Evolutionary conservation across 208 protist species (phyloP).

Genomic region (Trypanosoma cruzi): DNA sequence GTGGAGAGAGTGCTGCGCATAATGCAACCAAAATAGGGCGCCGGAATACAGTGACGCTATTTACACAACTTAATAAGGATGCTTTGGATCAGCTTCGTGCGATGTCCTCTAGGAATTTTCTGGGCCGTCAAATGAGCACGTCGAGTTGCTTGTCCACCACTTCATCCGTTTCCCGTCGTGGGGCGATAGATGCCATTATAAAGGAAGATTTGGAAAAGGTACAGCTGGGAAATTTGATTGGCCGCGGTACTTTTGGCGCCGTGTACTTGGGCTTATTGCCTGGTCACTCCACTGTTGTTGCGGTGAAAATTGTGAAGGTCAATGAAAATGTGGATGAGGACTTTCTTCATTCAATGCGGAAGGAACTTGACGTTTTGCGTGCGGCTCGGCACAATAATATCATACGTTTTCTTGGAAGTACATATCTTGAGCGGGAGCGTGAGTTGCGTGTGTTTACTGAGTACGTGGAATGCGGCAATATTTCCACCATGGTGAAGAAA

Average conservation of each 20-base stretch:
- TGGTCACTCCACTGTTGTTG: slow-evolving; percentile 48
- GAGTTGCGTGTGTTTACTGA: slow-evolving; percentile 76
- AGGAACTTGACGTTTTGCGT: slow-evolving; percentile 68
- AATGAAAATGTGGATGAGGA: slow-evolving; percentile 33
- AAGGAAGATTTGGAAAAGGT: slow-evolving; percentile 25
- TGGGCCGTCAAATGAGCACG: slow-evolving; percentile 28
- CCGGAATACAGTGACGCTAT: not conserved
- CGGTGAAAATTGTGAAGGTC: slow-evolving; percentile 65
- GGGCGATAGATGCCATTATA: slow-evolving; percentile 48
- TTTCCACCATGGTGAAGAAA: slow-evolving; percentile 52
- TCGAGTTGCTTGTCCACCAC: slow-evolving; percentile 41
- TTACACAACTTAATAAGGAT: slow-evolving; percentile 26
- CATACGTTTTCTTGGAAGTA: slow-evolving; percentile 69
- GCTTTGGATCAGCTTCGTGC: slow-evolving; percentile 32
- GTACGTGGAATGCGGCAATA: slow-evolving; percentile 79
- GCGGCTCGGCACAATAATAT: slow-evolving; percentile 62
- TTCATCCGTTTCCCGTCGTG: slow-evolving; percentile 49
- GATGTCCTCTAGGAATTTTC: not conserved
- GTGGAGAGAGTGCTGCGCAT: not conserved
- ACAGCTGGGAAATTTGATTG: slow-evolving; percentile 44
- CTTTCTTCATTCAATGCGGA: slow-evolving; percentile 43
- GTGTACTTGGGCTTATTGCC: slow-evolving; percentile 52
- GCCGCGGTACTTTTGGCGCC: slow-evolving; percentile 61
- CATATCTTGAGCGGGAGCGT: slow-evolving; percentile 32
- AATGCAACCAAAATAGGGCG: not conserved